Percentiles rank a stretch among this genome's conserved stretches.
Evolutionary conservation across 805 yeast species (phyloP).

Genomic region (Suhomyces canberraensis): DNA sequence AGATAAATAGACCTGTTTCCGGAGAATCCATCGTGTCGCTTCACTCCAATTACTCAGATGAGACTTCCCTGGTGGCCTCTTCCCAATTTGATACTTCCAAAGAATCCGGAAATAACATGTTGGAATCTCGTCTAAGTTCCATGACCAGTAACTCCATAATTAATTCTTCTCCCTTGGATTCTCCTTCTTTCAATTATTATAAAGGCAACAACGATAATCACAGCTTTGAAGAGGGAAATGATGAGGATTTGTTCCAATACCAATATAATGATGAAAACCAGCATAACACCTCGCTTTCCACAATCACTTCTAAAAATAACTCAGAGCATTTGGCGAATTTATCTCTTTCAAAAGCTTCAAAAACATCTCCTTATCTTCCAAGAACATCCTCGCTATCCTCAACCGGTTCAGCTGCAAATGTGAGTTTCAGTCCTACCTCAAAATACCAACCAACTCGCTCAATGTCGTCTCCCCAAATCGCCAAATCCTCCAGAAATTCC

Average conservation of each 20-base stretch:
- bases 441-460: not conserved
- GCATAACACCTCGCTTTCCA: slow-evolving; percentile 8
- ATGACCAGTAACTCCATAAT: slow-evolving; percentile 28
- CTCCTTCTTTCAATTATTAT: slow-evolving; percentile 12
- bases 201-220: slow-evolving; percentile 2
- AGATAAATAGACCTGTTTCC: slow-evolving; percentile 24
- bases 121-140: slow-evolving; percentile 40
- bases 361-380: not conserved
- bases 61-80: slow-evolving; percentile 28
- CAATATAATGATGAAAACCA: slow-evolving; percentile 1
- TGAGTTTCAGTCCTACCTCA: not conserved
- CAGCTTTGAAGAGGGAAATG: slow-evolving; percentile 5
- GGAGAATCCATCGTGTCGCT: slow-evolving; percentile 32
- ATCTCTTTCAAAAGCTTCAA: not conserved
- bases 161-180: slow-evolving; percentile 14
- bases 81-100: slow-evolving; percentile 27
- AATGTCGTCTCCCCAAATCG: slow-evolving; percentile 3
- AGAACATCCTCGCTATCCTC: slow-evolving; percentile 1
- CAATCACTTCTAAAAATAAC: slow-evolving; percentile 10
- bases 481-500: not conserved
- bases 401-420: slow-evolving; percentile 1
- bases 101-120: slow-evolving; percentile 13
- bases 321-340: not conserved
- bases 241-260: slow-evolving; percentile 2
- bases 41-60: slow-evolving; percentile 34